phyloP scores from a whole-genome alignment of 2,329 filamentous ascomycete species.

The Fusarium pilosicola region DNA sequence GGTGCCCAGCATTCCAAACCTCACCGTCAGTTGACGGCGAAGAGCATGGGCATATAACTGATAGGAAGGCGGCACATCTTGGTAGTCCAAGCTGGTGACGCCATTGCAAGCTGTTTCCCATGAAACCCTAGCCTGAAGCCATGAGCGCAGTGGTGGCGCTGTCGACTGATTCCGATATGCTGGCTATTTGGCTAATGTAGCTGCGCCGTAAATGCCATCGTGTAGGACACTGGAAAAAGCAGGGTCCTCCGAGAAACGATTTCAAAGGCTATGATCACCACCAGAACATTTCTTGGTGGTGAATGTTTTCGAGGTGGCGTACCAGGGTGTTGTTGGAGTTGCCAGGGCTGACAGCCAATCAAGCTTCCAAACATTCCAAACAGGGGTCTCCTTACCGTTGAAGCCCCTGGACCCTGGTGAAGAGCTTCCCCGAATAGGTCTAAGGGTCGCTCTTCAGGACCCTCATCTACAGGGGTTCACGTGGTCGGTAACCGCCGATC shows the following conservation, averaged over 20 bases:
- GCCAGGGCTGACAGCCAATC: slow-evolving; percentile 34
- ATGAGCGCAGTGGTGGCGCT: neutral
- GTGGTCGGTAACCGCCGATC: slow-evolving; percentile 36
- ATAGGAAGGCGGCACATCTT: slow-evolving; percentile 35
- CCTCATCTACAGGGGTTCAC: slow-evolving; percentile 24
- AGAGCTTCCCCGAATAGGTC: slow-evolving; percentile 17
- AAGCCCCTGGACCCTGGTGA: slow-evolving; percentile 16
- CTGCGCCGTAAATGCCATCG: slow-evolving; percentile 13
- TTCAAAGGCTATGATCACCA: slow-evolving; percentile 38
- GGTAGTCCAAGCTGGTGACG: slow-evolving; percentile 37
- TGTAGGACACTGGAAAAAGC: slow-evolving; percentile 23
- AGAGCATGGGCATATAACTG: slow-evolving; percentile 35
- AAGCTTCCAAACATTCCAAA: slow-evolving; percentile 7
- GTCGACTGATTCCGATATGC: slow-evolving; percentile 14
- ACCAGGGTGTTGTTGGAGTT: slow-evolving; percentile 20
- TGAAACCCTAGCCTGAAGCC: slow-evolving; percentile 9
- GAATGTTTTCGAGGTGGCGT: slow-evolving; percentile 24
- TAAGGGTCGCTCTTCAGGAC: slow-evolving; percentile 24
- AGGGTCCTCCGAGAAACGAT: slow-evolving; percentile 31
- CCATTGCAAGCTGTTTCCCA: slow-evolving; percentile 35
- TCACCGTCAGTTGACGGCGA: slow-evolving; percentile 31
- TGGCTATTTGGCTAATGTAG: slow-evolving; percentile 2
- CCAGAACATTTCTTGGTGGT: slow-evolving; percentile 22
- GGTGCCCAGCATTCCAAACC: slow-evolving; percentile 42
- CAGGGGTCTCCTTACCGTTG: slow-evolving; percentile 13